Percentiles rank a stretch among this genome's conserved stretches.
Evolutionary conservation across 345 rosid genomes (phyloP).

Genomic region (Pistacia integerrima): DNA sequence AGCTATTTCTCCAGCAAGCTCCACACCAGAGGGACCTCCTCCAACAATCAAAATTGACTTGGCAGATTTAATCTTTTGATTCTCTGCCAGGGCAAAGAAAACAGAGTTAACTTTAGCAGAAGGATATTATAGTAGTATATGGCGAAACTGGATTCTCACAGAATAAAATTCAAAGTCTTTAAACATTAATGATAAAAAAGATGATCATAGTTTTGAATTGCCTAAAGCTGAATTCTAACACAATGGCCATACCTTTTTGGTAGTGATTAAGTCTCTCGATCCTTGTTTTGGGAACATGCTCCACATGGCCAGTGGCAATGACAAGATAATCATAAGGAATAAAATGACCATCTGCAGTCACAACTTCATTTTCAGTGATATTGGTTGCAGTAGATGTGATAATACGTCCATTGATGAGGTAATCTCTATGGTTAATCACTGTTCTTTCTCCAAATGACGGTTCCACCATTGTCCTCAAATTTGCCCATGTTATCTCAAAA

Average conservation of each 20-base stretch:
- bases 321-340: constrained; percentile 77
- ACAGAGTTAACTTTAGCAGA: constrained; percentile 8
- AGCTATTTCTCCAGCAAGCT: constrained; percentile 88
- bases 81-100: constrained; percentile 42
- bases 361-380: constrained; percentile 62
- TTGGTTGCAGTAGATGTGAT: constrained; percentile 59
- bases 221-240: too few relatives aligned
- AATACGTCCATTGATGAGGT: constrained; percentile 56
- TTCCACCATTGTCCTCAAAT: constrained; percentile 82
- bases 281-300: constrained; percentile 53
- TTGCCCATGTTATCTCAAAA: constrained; percentile 86
- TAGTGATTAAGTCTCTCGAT: constrained; percentile 56
- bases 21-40: constrained; percentile 95
- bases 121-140: neutral
- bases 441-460: constrained; percentile 73
- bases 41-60: constrained; percentile 76
- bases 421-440: constrained; percentile 67
- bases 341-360: constrained; percentile 47
- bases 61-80: constrained; percentile 74
- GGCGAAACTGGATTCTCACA: neutral
- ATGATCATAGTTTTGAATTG: too few relatives aligned
- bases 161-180: neutral
- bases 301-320: constrained; percentile 75
- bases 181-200: neutral
- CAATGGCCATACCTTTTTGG: constrained; percentile 45